These are phyloP conservation scores for Boletus reticuloceps DNA, from an alignment of 768 basidiomycete genomes.

Conservation along the genomic window DNA sequence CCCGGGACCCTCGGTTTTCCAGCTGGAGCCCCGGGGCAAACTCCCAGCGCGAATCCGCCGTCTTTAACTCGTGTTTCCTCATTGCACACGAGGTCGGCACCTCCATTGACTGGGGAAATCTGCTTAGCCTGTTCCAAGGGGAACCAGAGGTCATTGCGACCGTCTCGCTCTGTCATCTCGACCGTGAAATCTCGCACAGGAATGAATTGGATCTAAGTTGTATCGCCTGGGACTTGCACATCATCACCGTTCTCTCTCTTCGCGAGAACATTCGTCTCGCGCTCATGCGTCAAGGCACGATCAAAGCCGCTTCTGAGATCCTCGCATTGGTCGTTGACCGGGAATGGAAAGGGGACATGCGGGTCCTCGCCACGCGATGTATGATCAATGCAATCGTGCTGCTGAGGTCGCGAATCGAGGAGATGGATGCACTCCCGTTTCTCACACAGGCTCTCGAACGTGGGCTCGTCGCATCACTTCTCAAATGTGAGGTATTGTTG, in stretches of 20 bases:
- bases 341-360: constrained; percentile 10
- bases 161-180: constrained; percentile 24
- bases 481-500: constrained; percentile 24
- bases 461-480: constrained; percentile 20
- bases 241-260: constrained; percentile 20
- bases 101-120: constrained; percentile 21
- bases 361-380: constrained; percentile 21
- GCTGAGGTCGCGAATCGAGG: constrained; percentile 19
- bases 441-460: constrained; percentile 23
- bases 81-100: constrained; percentile 21
- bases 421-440: constrained; percentile 26
- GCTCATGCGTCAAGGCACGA: constrained; percentile 23
- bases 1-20: constrained; percentile 20
- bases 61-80: constrained; percentile 28
- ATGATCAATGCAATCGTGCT: constrained; percentile 19
- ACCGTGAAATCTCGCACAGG: constrained; percentile 19
- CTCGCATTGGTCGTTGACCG: constrained; percentile 14
- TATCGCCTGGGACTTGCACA: constrained; percentile 30
- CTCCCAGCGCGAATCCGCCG: constrained; percentile 28
- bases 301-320: constrained; percentile 23
- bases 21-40: constrained; percentile 12
- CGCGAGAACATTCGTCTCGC: constrained; percentile 16
- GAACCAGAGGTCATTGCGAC: constrained; percentile 19
- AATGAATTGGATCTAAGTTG: constrained; percentile 20
- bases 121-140: constrained; percentile 21